These are phyloP conservation scores for Aspergillus uvarum DNA, from an alignment of 2,329 filamentous ascomycete genomes.

Conservation along the genomic window DNA sequence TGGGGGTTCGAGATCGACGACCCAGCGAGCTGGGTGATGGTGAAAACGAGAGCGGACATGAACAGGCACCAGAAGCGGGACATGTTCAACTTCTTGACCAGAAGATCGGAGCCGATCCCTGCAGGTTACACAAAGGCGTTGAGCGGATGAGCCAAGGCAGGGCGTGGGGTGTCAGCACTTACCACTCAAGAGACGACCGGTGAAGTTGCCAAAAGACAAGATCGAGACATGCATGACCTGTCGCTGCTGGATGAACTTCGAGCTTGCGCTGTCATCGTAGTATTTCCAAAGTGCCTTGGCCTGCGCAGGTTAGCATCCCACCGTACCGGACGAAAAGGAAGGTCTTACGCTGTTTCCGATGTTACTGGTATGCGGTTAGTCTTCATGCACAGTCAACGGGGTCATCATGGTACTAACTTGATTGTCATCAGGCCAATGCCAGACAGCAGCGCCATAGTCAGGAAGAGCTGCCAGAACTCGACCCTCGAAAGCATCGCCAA, in stretches of 20 bases:
- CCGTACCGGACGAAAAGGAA: background rate
- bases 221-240: constrained; percentile 94
- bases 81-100: constrained; percentile 76
- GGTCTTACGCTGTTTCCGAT: constrained; percentile 76
- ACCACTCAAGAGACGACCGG: constrained; percentile 77
- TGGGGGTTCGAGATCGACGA: constrained; percentile 74
- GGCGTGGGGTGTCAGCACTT: constrained; percentile 29
- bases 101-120: constrained; percentile 86
- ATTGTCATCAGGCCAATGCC: constrained; percentile 98
- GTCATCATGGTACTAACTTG: constrained; percentile 59
- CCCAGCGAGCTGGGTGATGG: constrained; percentile 73
- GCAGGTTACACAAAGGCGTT: constrained; percentile 8
- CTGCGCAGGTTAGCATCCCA: constrained; percentile 28
- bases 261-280: constrained; percentile 70
- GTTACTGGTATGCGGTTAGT: constrained; percentile 62
- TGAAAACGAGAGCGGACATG: constrained; percentile 73
- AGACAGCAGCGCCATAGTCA: constrained; percentile 83
- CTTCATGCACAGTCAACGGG: background rate
- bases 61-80: constrained; percentile 92
- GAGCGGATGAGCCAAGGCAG: constrained; percentile 18
- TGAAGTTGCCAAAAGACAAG: constrained; percentile 83
- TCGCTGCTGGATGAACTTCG: constrained; percentile 72
- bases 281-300: constrained; percentile 81
- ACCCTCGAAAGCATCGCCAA: constrained; percentile 67
- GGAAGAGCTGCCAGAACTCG: constrained; percentile 90